These are phyloP conservation scores for Lentinula boryana DNA, from an alignment of 768 basidiomycete genomes.

Conservation along the genomic window DNA sequence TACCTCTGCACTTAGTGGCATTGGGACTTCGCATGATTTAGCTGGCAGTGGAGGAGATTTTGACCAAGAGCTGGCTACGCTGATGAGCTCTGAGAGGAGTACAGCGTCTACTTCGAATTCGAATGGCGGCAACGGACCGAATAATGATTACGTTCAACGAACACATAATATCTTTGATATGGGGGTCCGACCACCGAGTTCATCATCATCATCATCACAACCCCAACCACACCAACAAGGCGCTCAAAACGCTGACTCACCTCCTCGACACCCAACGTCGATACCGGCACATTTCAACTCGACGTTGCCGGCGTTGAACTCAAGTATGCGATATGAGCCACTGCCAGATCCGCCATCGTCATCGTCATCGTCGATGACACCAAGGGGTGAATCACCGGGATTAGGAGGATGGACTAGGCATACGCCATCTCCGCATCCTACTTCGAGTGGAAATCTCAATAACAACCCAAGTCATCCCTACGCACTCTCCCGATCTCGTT, in stretches of 20 bases:
- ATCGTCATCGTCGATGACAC: not conserved
- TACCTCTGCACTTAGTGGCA: slow-evolving; percentile 34
- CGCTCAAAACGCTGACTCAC: slow-evolving; percentile 13
- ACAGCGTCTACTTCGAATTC: slow-evolving; percentile 2
- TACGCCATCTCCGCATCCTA: slow-evolving; percentile 24
- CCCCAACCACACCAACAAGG: not conserved
- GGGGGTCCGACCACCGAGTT: slow-evolving; percentile 19
- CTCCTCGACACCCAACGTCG: slow-evolving; percentile 12
- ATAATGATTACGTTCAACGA: slow-evolving; percentile 13
- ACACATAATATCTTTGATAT: slow-evolving; percentile 29
- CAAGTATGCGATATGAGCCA: slow-evolving; percentile 45
- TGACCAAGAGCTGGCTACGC: slow-evolving; percentile 65
- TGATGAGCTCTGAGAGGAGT: slow-evolving; percentile 29
- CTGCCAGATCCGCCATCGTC: slow-evolving; percentile 24
- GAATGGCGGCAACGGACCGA: slow-evolving; percentile 5
- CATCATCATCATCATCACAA: not conserved
- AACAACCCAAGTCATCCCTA: slow-evolving; percentile 13
- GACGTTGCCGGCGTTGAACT: slow-evolving; percentile 45
- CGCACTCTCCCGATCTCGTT: slow-evolving; percentile 45
- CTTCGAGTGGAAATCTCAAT: not conserved
- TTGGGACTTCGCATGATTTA: slow-evolving; percentile 37
- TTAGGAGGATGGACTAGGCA: slow-evolving; percentile 18
- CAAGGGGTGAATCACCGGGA: slow-evolving; percentile 8
- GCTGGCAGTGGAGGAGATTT: slow-evolving; percentile 42
- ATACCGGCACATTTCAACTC: slow-evolving; percentile 40